A percentile compares a stretch with the other conserved stretches of the same genome.
These are phyloP conservation scores for Phytophthora sojae DNA, from an alignment of 352 stramenopile genomes.

Conservation along the genomic window DNA sequence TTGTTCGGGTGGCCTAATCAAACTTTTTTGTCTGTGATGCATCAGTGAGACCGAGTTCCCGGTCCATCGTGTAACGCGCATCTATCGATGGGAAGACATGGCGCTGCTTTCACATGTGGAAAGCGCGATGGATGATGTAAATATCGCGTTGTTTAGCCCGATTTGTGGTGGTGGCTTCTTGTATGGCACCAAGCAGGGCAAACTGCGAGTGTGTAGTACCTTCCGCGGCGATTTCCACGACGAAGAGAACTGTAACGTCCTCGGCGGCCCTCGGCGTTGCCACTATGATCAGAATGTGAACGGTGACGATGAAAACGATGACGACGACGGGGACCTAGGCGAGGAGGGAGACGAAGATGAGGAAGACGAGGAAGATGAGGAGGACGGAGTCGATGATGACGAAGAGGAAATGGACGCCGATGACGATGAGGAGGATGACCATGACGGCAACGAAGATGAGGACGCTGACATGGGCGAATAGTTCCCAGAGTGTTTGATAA, in stretches of 20 bases:
- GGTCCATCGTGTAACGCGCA: slow-evolving; percentile 85
- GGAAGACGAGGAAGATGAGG: slow-evolving; percentile 31
- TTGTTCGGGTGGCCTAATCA: slow-evolving; percentile 6
- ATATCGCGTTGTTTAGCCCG: slow-evolving; percentile 98
- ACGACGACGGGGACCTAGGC: slow-evolving; percentile 53
- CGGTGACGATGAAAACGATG: slow-evolving; percentile 60
- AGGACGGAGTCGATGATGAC: slow-evolving; percentile 35
- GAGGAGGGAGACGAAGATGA: slow-evolving; percentile 57
- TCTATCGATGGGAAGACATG: slow-evolving; percentile 93
- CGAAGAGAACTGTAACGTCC: slow-evolving; percentile 84
- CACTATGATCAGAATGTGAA: slow-evolving; percentile 72
- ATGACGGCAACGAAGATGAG: slow-evolving; percentile 39
- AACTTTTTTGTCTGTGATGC: slow-evolving; percentile 9
- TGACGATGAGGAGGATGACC: slow-evolving; percentile 36
- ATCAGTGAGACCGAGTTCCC: slow-evolving; percentile 81
- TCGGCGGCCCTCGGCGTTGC: slow-evolving; percentile 65
- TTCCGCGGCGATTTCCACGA: slow-evolving; percentile 82
- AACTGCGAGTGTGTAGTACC: slow-evolving; percentile 90
- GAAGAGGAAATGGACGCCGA: slow-evolving; percentile 47
- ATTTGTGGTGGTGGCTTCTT: slow-evolving; percentile 96
- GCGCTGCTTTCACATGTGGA: slow-evolving; percentile 85
- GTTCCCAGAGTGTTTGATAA: slow-evolving; percentile 36
- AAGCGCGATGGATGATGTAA: slow-evolving; percentile 96
- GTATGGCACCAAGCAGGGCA: slow-evolving; percentile 98
- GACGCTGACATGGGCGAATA: slow-evolving; percentile 58